Base-by-base conservation (phyloP, 495 filamentous ascomycete species). In the Xylaria palmicola region DNA sequence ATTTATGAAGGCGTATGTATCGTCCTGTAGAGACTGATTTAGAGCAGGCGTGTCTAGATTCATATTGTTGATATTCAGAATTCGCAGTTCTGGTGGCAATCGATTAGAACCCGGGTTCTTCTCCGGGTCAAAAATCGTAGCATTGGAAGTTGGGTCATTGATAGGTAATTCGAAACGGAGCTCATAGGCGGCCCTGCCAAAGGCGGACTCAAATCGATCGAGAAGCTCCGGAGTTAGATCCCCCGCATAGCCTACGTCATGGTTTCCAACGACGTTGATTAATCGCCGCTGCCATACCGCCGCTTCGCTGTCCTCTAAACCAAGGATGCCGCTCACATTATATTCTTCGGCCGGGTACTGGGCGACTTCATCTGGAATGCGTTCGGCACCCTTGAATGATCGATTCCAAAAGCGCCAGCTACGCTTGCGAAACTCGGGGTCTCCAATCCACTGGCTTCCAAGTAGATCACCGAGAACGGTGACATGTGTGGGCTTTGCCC, bases 241-340 rank as follows among this genome's bases (percentile, higher is more conserved):
- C 0, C 94, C 94, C 0, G 93, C 90, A 67, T 98, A 98, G 27
- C 94, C 94, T 55, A 98, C 86, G 72, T 98, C 94, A 67, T 98
- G 94, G 70, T 98, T 98, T 0, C 94, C 94, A 0, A 87, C 90
- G 10, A 97, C 81, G 62, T 94, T 93, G 69, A 98, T 93, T 57
- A 98, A 75, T 56, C 89, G 83, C 27, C 79, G 78, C 13, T 81
- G 76, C 94, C 94, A 98, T 1, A 73, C 67, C 5, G 72, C 70
- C 47, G 87, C 80, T 30, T 75, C 76, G 37, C 51, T 53, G 22
- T 69, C 62, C 26, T 68, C 66, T n/a, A 64, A 69, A n/a, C 66
- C 67, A 0, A 85, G 80, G 15, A 83, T 75, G 17, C 86, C 81
- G 20, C 73, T 68, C 26, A 86, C 73, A 12, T 80, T 71, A 41